A percentile compares a stretch with the other conserved stretches of the same genome.
Evolutionary conservation across 1,139 yeast genomes (phyloP).

Genomic region (Scheffersomyces lignicola): DNA sequence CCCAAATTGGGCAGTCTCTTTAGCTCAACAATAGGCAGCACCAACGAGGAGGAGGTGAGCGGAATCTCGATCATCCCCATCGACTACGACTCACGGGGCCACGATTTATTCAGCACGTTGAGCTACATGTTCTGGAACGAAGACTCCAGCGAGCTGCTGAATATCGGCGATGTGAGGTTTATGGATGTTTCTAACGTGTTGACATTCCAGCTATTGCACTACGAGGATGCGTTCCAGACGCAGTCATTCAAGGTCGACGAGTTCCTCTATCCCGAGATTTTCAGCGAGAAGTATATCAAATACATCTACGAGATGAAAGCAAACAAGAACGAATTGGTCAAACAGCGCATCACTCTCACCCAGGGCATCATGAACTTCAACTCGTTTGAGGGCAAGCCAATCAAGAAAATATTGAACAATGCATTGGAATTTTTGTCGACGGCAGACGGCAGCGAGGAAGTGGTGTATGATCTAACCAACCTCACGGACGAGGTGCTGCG

Average conservation of each 20-base stretch:
- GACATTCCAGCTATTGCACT: constrained; percentile 32
- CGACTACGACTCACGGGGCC: constrained; percentile 32
- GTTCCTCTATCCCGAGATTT: constrained; percentile 32
- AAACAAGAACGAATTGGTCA: constrained; percentile 15
- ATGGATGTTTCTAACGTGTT: constrained; percentile 30
- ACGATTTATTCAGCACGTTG: constrained; percentile 30
- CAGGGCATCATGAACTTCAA: constrained; percentile 27
- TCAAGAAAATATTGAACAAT: constrained; percentile 24
- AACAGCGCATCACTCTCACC: constrained; percentile 19
- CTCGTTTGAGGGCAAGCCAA: constrained; percentile 39
- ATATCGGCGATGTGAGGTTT: constrained; percentile 30
- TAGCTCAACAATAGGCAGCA: constrained; percentile 26
- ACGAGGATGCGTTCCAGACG: constrained; percentile 13
- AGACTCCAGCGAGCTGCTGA: constrained; percentile 23
- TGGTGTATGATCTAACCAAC: constrained; percentile 23
- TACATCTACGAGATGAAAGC: constrained; percentile 20
- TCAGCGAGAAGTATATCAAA: constrained; percentile 20
- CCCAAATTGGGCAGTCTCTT: constrained; percentile 13
- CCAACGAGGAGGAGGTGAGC: constrained; percentile 23
- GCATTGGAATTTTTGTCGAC: constrained; percentile 19
- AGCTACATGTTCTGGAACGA: constrained; percentile 39
- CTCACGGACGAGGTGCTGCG: constrained; percentile 19
- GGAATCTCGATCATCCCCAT: constrained; percentile 33
- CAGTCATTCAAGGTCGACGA: constrained; percentile 28
- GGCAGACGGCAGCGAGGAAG: constrained; percentile 12